Conservation (phyloP, 2,329 filamentous ascomycete genomes). For the Magnaporthiopsis incrustans region DNA sequence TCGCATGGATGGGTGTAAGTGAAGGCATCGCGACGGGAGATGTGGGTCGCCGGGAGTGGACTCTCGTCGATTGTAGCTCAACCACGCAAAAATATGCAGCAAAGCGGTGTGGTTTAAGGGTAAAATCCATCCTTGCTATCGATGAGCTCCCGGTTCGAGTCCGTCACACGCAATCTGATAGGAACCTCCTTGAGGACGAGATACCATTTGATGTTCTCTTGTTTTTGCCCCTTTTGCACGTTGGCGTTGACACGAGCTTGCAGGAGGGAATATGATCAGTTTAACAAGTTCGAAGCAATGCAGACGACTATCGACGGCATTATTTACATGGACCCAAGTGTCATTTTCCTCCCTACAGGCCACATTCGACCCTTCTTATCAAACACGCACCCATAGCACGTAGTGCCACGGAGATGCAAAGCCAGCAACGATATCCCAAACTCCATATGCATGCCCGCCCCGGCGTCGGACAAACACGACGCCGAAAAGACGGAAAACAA, state of each 20-base stretch:
- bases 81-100: background rate
- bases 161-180: conserved; percentile 3
- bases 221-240: background rate
- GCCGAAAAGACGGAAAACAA: background rate
- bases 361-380: background rate
- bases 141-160: conserved; percentile 25
- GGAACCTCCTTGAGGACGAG: too few species aligned
- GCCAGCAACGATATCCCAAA: background rate
- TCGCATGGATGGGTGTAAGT: background rate
- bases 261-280: too few species aligned
- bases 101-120: conserved; percentile 31
- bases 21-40: background rate
- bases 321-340: too few species aligned
- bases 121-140: conserved; percentile 43
- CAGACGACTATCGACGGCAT: too few species aligned
- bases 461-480: background rate
- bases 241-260: too few species aligned
- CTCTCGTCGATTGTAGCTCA: background rate
- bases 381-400: background rate
- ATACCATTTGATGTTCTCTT: background rate
- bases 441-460: background rate
- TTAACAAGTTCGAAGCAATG: too few species aligned
- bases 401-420: background rate
- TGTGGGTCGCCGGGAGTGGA: background rate
- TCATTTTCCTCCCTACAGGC: too few species aligned